phyloP scores from a whole-genome alignment of 1,139 yeast genomes.

The Taphrina confusa region DNA sequence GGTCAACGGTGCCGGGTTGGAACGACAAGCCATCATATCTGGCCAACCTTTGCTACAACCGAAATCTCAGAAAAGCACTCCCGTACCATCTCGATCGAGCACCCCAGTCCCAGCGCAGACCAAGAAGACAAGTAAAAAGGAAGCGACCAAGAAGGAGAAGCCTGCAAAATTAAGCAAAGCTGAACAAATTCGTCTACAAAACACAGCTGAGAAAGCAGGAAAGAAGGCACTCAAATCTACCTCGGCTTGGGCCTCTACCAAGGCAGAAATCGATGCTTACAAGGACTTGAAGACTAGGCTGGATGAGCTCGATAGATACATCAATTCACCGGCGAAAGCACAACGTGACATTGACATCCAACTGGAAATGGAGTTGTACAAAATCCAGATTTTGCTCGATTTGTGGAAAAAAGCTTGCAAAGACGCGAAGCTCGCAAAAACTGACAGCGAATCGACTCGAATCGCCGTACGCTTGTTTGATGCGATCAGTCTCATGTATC shows the following conservation, averaged over 20 bases:
- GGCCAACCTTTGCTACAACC: conserved; percentile 1
- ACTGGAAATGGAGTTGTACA: conserved; percentile 35
- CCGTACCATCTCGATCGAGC: conserved; percentile 24
- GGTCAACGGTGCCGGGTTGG: conserved; percentile 28
- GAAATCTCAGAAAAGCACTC: conserved; percentile 11
- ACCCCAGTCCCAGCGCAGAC: conserved; percentile 23
- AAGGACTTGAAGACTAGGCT: conserved; percentile 30
- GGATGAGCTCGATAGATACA: conserved; percentile 24
- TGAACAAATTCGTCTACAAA: conserved; percentile 33
- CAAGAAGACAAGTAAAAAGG: conserved; percentile 22
- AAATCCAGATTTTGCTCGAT: conserved; percentile 34
- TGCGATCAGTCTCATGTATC: conserved; percentile 28
- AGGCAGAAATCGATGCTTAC: conserved; percentile 33
- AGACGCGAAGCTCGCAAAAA: conserved; percentile 29
- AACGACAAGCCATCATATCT: conserved; percentile 30
- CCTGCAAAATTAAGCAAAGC: conserved; percentile 35
- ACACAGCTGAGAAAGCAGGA: conserved; percentile 35
- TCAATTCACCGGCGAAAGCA: conserved; percentile 18
- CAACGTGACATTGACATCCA: conserved; percentile 35
- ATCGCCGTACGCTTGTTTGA: conserved; percentile 34
- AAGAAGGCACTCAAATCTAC: conserved; percentile 34
- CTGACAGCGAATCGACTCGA: conserved; percentile 25
- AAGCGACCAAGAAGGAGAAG: conserved; percentile 33
- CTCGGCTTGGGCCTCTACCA: conserved; percentile 33
- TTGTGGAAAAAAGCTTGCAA: conserved; percentile 35